Conservation (phyloP, 345 rosid genomes). For the Brassica incana region DNA sequence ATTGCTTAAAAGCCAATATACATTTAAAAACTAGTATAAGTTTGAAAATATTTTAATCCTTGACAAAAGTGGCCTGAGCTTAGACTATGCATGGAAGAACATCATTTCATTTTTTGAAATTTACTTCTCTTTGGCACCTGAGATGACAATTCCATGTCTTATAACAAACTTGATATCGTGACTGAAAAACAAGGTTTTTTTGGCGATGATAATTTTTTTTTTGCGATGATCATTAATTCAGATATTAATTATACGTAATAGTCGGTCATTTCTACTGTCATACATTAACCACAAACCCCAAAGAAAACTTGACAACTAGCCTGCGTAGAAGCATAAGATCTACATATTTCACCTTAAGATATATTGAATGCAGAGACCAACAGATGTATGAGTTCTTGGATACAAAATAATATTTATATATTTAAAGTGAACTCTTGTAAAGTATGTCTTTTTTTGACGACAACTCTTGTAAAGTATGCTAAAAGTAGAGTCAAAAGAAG, state of each 20-base stretch:
- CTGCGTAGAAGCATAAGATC: slow-evolving; percentile 9
- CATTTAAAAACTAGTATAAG: background rate
- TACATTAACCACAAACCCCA: background rate
- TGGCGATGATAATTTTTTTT: background rate
- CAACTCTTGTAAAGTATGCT: background rate
- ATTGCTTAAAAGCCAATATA: background rate
- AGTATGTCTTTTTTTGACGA: background rate
- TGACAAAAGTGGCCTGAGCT: background rate
- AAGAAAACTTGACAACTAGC: background rate
- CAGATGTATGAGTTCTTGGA: slow-evolving; percentile 3
- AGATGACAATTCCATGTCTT: background rate
- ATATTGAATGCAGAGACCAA: background rate
- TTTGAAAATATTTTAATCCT: background rate
- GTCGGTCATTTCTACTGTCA: background rate
- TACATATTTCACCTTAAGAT: background rate
- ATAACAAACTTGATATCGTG: background rate
- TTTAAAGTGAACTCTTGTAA: slow-evolving; percentile 17
- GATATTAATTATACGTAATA: too few relatives aligned
- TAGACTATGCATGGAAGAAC: background rate
- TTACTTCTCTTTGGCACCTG: slow-evolving; percentile 9
- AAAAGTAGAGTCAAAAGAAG: slow-evolving; percentile 10
- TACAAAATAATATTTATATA: slow-evolving; percentile 4
- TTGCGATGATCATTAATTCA: background rate
- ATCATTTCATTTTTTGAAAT: background rate
- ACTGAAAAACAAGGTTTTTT: background rate